Percentiles rank a stretch among this genome's conserved stretches.
Evolutionary conservation across 495 filamentous ascomycete species (phyloP).

Genomic region (Daldinia decipiens): DNA sequence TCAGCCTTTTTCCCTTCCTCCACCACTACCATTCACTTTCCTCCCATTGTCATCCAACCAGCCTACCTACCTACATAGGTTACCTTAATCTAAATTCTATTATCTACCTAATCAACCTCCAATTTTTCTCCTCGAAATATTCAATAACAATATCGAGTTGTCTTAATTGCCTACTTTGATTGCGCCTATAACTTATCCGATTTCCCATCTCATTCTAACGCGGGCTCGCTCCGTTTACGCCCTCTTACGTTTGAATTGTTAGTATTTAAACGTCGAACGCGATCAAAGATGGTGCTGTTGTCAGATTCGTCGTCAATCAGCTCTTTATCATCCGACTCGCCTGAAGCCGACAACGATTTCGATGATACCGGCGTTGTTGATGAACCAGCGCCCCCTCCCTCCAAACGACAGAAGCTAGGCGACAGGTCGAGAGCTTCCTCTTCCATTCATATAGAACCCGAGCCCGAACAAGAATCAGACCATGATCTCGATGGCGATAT

Average conservation of each 20-base stretch:
- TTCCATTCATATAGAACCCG: constrained; percentile 55
- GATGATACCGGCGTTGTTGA: constrained; percentile 54
- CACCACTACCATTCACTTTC: background rate
- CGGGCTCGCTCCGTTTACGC: background rate
- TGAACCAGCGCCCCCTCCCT: constrained; percentile 53
- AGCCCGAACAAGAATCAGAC: constrained; percentile 52
- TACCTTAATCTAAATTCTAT: background rate
- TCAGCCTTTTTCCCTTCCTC: constrained; percentile 7
- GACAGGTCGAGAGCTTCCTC: constrained; percentile 59
- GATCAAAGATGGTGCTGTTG: constrained; percentile 41
- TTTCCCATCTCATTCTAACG: background rate
- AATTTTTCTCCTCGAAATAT: constrained; percentile 1
- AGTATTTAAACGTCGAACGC: background rate
- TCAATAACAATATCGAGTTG: background rate
- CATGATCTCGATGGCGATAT: constrained; percentile 65
- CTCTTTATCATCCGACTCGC: constrained; percentile 55
- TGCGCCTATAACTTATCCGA: background rate
- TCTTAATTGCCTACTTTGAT: constrained; percentile 2
- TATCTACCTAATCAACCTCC: background rate
- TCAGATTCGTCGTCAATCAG: constrained; percentile 49
- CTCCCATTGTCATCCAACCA: background rate
- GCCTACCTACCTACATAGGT: background rate
- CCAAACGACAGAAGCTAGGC: constrained; percentile 61
- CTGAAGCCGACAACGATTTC: constrained; percentile 61
- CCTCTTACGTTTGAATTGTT: no score